Evolutionary conservation across 768 basidiomycete genomes (phyloP), one percentile per base, ranked within the genome.

Genomic region (Cystofilobasidium capitatum): DNA sequence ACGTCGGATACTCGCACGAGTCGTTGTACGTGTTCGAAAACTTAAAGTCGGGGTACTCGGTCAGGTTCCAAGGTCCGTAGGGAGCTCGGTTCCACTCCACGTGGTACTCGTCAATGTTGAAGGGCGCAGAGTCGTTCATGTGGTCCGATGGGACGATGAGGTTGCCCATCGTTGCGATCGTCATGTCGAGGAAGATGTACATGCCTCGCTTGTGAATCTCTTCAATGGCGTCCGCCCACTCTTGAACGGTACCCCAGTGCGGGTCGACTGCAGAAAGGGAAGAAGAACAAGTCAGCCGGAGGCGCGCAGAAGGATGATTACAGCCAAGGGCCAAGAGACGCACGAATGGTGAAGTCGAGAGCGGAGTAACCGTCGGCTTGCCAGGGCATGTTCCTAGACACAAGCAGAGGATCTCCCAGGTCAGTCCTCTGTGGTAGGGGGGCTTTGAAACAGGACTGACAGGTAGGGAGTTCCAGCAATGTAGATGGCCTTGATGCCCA

Each of bases 111-210:
- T 84, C 78, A 13, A 91, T 76, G 58, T 76, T 79, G 78, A 93
- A 96, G 0, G 91, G 89, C 0, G 92, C 84, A 51, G 86, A 89
- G 13, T 79, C 73, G 76, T 94, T 96, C 33, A 91, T 78, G 76
- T 83, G 83, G 0, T 37, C 35, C 26, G 35, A 35, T 9, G 37
- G 58, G 29, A 47, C 91, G 76, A 96, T 80, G 65, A 92, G 80
- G 79, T 94, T 90, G 69, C 82, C 82, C 84, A 94, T 88, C 1
- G 92, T 96, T 14, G 91, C 91, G 65, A 96, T 86, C 2, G 92
- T 96, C 74, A 94, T 91, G 79, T 96, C 92, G 26, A 83, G 81
- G 83, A 96, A 89, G 73, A 93, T 77, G 75, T 91, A 94, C 92
- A 96, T 93, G 66, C 86, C 87, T 45, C 84, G 82, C 0, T 83